Conservation (phyloP, 306 rosid genomes). For the Dryas drummondii region DNA sequence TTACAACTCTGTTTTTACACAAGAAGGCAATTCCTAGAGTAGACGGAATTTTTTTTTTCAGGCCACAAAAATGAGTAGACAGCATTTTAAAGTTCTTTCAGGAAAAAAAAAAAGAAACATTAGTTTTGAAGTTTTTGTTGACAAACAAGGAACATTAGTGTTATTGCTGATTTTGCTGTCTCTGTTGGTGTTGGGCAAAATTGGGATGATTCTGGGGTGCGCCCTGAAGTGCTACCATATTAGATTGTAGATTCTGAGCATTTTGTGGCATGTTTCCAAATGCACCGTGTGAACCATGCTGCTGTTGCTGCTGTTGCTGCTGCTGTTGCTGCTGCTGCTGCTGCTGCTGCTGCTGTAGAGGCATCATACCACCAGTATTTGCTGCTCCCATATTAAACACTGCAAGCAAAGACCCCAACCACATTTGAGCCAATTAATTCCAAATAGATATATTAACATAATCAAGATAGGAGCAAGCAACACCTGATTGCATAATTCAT, state of each 20-base stretch:
- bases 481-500: background rate
- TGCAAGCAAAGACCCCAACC: conserved; percentile 39
- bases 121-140: background rate
- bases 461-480: conserved; percentile 1
- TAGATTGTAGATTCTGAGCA: conserved; percentile 75
- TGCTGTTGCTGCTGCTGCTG: conserved; percentile 64
- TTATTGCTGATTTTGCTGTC: conserved; percentile 83
- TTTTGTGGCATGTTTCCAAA: conserved; percentile 69
- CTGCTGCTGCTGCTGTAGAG: conserved; percentile 48
- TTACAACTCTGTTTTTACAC: background rate
- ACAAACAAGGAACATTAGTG: background rate
- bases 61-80: background rate
- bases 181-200: conserved; percentile 85
- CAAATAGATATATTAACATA: background rate
- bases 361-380: conserved; percentile 76
- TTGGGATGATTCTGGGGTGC: conserved; percentile 71
- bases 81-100: too few species aligned
- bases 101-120: background rate
- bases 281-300: conserved; percentile 64
- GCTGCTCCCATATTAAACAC: conserved; percentile 84
- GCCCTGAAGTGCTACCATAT: conserved; percentile 71
- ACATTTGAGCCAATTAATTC: conserved; percentile 17
- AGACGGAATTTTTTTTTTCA: background rate
- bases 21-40: too few species aligned
- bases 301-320: conserved; percentile 59